phyloP scores from a whole-genome alignment of 1,139 yeast genomes.

The Geotrichum aggregatum region DNA sequence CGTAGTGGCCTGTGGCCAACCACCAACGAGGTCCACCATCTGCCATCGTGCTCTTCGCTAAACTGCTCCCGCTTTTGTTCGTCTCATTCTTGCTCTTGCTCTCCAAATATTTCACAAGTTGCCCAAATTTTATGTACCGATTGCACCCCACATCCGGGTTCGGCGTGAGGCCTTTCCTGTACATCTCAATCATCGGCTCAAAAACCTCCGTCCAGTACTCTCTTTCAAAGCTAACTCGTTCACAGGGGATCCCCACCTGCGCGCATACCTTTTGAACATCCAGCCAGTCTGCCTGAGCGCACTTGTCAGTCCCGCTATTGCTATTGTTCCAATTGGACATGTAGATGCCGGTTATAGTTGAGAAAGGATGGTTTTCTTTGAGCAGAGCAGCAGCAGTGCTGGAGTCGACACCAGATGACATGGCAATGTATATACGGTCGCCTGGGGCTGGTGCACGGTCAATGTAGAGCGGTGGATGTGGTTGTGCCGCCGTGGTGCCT shows the following conservation, averaged over 20 bases:
- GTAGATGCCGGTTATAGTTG: conserved; percentile 69
- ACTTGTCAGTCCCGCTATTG: conserved; percentile 27
- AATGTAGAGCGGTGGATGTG: not conserved
- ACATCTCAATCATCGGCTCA: conserved; percentile 79
- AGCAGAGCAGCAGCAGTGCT: conserved; percentile 80
- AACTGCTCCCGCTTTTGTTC: conserved; percentile 16
- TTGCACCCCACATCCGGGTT: conserved; percentile 94
- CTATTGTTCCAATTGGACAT: conserved; percentile 78
- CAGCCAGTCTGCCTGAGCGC: conserved; percentile 77
- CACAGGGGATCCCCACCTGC: conserved; percentile 61
- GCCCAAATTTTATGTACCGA: conserved; percentile 79
- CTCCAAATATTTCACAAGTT: conserved; percentile 54
- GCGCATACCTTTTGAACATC: conserved; percentile 67
- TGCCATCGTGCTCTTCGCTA: no score
- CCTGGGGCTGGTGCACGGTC: conserved; percentile 24
- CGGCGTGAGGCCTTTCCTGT: conserved; percentile 74
- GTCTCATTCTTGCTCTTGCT: conserved; percentile 24
- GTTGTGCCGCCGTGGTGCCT: no score
- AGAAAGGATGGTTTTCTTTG: conserved; percentile 44
- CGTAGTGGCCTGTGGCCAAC: conserved; percentile 94
- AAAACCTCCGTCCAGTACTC: conserved; percentile 94
- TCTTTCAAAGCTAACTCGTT: conserved; percentile 74
- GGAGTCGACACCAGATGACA: conserved; percentile 97
- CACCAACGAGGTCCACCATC: conserved; percentile 51
- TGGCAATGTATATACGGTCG: conserved; percentile 74